phyloP scores from a whole-genome alignment of 176 grass and related monocot species.

The Cocos nucifera region DNA sequence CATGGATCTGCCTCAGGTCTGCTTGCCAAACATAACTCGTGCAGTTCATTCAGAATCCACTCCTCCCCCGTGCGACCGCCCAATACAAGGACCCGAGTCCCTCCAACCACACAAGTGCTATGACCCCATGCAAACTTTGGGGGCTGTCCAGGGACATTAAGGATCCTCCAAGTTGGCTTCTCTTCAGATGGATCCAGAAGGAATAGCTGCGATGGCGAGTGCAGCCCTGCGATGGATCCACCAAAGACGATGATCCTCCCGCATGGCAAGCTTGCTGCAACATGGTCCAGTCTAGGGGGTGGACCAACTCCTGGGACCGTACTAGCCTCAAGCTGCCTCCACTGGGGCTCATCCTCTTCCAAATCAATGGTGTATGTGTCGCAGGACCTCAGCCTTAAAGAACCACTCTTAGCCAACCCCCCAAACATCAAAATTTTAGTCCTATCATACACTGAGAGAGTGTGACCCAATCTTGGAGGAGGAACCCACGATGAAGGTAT shows the following conservation, averaged over 20 bases:
- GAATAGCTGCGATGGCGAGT: slow-evolving; percentile 67
- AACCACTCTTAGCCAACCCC: slow-evolving; percentile 77
- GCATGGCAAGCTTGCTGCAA: slow-evolving; percentile 67
- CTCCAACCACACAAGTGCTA: slow-evolving; percentile 86
- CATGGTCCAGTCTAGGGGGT: slow-evolving; percentile 84
- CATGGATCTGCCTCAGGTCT: slow-evolving; percentile 36
- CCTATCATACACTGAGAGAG: slow-evolving; percentile 55
- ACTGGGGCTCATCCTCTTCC: slow-evolving; percentile 56
- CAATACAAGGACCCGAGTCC: slow-evolving; percentile 73
- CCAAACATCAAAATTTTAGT: slow-evolving; percentile 94
- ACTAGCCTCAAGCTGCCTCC: slow-evolving; percentile 56
- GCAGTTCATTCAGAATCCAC: slow-evolving; percentile 96
- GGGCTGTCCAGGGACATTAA: slow-evolving; percentile 66
- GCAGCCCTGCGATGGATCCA: slow-evolving; percentile 69
- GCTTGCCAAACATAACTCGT: slow-evolving; percentile 89
- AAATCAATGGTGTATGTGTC: slow-evolving; percentile 68
- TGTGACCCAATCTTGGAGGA: slow-evolving; percentile 77
- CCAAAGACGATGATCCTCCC: slow-evolving; percentile 90
- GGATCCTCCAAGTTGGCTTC: slow-evolving; percentile 68
- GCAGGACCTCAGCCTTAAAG: slow-evolving; percentile 54
- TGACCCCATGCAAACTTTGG: slow-evolving; percentile 96
- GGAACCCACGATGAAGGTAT: slow-evolving; percentile 55
- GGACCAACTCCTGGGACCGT: slow-evolving; percentile 39
- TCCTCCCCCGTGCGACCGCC: slow-evolving; percentile 82
- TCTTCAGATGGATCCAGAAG: slow-evolving; percentile 68